These are phyloP conservation scores for Corchorus capsularis DNA, from an alignment of 345 rosid species.

Conservation along the genomic window DNA sequence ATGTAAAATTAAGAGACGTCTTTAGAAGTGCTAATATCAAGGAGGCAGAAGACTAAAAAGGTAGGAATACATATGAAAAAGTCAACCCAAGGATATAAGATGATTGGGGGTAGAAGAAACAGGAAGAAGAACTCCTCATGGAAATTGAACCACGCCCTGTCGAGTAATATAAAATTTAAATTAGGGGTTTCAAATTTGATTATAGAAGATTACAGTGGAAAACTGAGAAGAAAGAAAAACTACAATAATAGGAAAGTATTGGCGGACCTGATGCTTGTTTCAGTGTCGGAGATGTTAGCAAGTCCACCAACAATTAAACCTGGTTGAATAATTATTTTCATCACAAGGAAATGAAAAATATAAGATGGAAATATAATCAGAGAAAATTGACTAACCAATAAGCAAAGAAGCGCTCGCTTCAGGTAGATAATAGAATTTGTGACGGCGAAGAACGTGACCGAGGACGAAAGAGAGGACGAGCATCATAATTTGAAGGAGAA, in stretches of 20 bases:
- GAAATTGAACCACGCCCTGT: constrained; percentile 97
- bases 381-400: constrained; percentile 52
- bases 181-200: not conserved
- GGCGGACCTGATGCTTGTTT: constrained; percentile 78
- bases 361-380: not conserved
- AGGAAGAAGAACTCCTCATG: constrained; percentile 98
- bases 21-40: not conserved
- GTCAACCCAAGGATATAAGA: constrained; percentile 74
- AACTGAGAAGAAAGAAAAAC: not conserved
- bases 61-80: constrained; percentile 15
- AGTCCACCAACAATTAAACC: constrained; percentile 90
- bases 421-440: constrained; percentile 89
- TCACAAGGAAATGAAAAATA: constrained; percentile 1
- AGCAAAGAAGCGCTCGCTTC: constrained; percentile 99
- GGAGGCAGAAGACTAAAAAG: not conserved
- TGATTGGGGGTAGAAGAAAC: constrained; percentile 92
- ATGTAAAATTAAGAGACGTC: not conserved
- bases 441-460: constrained; percentile 98
- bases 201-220: not conserved
- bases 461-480: constrained; percentile 97
- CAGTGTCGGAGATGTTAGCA: constrained; percentile 88
- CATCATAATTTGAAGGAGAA: constrained; percentile 99
- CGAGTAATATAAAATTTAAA: not conserved
- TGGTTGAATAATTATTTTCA: constrained; percentile 23
- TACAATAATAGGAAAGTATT: constrained; percentile 16